Evolutionary conservation across 108 stramenopile species (phyloP).

Genomic region (Conticribra guillardii): DNA sequence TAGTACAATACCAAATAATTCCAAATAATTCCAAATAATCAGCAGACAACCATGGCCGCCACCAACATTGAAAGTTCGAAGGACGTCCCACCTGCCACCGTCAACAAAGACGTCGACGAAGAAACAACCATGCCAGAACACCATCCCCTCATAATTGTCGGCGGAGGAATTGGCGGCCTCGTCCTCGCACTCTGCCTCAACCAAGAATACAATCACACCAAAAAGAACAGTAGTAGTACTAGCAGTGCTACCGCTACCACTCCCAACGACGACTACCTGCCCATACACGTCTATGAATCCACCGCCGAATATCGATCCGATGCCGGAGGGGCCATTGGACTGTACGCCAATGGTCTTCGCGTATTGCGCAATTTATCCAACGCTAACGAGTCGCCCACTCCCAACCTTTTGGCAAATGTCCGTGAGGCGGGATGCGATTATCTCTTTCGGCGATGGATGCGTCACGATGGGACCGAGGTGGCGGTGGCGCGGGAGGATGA

Average conservation of each 20-base stretch:
- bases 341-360: slow-evolving; percentile 74
- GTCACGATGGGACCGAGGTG: slow-evolving; percentile 70
- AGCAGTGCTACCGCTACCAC: background rate
- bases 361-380: slow-evolving; percentile 54
- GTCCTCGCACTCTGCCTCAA: slow-evolving; percentile 57
- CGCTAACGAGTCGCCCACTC: slow-evolving; percentile 10
- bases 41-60: no score
- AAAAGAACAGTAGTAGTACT: no score
- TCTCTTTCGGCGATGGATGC: slow-evolving; percentile 60
- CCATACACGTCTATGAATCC: slow-evolving; percentile 53
- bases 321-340: slow-evolving; percentile 67
- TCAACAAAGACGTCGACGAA: no score
- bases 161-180: slow-evolving; percentile 73
- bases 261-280: background rate
- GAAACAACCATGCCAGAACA: background rate
- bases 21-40: background rate
- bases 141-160: slow-evolving; percentile 57
- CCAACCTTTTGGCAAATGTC: slow-evolving; percentile 37
- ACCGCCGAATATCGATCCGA: slow-evolving; percentile 31
- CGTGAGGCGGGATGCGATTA: slow-evolving; percentile 61
- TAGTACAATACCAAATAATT: no score
- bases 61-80: no score
- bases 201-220: slow-evolving; percentile 34
- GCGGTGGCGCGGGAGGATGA: slow-evolving; percentile 59
- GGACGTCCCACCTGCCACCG: no score